Evolutionary conservation across 2,329 filamentous ascomycete genomes (phyloP).

Genomic region (Penicillium digitatum): DNA sequence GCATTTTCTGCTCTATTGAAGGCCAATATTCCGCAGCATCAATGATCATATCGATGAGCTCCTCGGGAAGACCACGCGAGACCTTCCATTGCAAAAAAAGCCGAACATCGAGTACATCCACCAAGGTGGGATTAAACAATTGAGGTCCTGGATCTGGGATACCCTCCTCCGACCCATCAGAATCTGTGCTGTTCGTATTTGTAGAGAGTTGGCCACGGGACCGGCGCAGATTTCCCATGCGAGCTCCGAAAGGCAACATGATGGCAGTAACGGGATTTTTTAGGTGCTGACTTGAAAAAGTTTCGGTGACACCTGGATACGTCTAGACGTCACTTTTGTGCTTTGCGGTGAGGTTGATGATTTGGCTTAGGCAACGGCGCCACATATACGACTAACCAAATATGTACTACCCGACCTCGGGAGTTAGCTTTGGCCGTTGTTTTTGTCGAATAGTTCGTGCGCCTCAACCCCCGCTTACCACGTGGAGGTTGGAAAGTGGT

Average conservation of each 20-base stretch:
- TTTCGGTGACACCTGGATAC: not conserved
- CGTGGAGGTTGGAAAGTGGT: not conserved
- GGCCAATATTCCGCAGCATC: constrained; percentile 39
- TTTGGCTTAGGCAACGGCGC: not conserved
- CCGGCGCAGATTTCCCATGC: not conserved
- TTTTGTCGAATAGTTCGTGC: not conserved
- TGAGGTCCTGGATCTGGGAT: not conserved
- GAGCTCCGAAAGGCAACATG: constrained; percentile 6
- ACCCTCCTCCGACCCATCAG: not conserved
- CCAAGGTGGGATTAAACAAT: constrained; percentile 28
- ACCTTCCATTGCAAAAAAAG: constrained; percentile 32
- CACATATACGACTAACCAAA: not conserved
- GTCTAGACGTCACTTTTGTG: not conserved
- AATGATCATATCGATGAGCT: constrained; percentile 40
- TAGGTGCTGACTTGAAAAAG: not conserved
- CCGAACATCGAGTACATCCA: constrained; percentile 35
- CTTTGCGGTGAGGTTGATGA: not conserved
- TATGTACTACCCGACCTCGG: not conserved
- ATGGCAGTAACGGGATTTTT: not conserved
- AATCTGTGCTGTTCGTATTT: not conserved
- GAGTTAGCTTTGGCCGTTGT: not conserved
- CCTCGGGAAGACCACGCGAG: constrained; percentile 29
- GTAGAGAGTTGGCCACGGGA: not conserved
- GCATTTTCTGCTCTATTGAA: constrained; percentile 22
- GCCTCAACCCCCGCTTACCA: not conserved